Evolutionary conservation across 2,329 filamentous ascomycete species (phyloP).

Genomic region (Apiospora pterosperma): DNA sequence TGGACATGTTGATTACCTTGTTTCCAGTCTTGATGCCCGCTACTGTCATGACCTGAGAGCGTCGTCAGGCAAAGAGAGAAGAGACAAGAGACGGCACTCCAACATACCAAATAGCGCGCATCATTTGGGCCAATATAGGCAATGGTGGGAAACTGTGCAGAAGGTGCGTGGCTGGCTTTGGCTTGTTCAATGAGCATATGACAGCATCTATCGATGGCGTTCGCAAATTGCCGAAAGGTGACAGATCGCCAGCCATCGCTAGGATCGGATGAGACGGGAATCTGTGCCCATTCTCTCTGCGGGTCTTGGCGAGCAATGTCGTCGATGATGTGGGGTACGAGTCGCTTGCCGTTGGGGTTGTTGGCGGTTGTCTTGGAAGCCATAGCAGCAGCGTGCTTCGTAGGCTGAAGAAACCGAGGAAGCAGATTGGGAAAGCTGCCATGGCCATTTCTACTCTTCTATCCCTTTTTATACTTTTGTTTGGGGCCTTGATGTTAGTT

Average conservation of each 20-base stretch:
- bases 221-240: conserved; percentile 34
- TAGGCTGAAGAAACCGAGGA: too few species aligned
- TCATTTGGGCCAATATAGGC: conserved; percentile 42
- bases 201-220: conserved; percentile 37
- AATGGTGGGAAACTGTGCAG: conserved; percentile 32
- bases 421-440: too few species aligned
- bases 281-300: conserved; percentile 28
- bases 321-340: conserved; percentile 37
- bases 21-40: conserved; percentile 26
- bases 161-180: conserved; percentile 21
- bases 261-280: conserved; percentile 31
- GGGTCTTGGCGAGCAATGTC: conserved; percentile 32
- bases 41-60: conserved; percentile 12
- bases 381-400: not conserved
- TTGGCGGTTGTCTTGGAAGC: not conserved
- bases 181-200: conserved; percentile 24
- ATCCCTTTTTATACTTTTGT: too few species aligned
- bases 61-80: not conserved
- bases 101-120: conserved; percentile 18
- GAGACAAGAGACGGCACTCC: not conserved
- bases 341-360: conserved; percentile 16
- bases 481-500: too few species aligned
- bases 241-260: conserved; percentile 37
- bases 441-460: too few species aligned
- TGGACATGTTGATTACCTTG: conserved; percentile 31